Percentiles rank a stretch among this genome's conserved stretches.
phyloP scores from a whole-genome alignment of 345 rosid species.

The Rubroshorea leprosula region DNA sequence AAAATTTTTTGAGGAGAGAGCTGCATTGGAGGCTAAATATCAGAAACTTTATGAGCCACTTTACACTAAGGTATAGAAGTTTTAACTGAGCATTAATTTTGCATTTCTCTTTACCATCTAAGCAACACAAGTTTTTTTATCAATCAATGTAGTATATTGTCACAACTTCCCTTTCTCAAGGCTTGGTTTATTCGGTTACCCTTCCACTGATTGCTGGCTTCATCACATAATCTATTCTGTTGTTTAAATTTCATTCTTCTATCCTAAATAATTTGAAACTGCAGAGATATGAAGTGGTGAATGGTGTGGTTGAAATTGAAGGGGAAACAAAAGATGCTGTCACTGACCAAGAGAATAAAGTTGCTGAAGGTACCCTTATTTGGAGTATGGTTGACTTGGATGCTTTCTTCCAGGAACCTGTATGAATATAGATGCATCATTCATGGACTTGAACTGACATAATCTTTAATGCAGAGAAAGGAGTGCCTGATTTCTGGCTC shows the following conservation, averaged over 20 bases:
- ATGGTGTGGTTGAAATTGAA: conserved; percentile 66
- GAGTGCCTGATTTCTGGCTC: conserved; percentile 97
- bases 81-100: neutral
- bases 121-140: too few species aligned
- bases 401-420: neutral
- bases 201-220: neutral
- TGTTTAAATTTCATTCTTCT: too few species aligned
- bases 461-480: conserved; percentile 56
- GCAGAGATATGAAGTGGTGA: conserved; percentile 85
- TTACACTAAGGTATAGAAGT: conserved; percentile 63
- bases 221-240: neutral
- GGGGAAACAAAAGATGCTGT: conserved; percentile 41
- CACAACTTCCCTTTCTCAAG: too few species aligned
- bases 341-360: conserved; percentile 43
- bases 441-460: neutral
- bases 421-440: neutral
- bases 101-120: neutral
- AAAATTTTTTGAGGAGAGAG: conserved; percentile 87
- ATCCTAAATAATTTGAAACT: neutral
- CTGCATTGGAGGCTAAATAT: conserved; percentile 83
- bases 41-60: conserved; percentile 84
- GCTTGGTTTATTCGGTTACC: neutral
- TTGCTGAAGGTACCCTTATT: neutral
- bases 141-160: neutral
- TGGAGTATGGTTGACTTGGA: neutral